Base-by-base conservation (phyloP, 2,329 filamentous ascomycete genomes). In the Paramyrothecium sp. region DNA sequence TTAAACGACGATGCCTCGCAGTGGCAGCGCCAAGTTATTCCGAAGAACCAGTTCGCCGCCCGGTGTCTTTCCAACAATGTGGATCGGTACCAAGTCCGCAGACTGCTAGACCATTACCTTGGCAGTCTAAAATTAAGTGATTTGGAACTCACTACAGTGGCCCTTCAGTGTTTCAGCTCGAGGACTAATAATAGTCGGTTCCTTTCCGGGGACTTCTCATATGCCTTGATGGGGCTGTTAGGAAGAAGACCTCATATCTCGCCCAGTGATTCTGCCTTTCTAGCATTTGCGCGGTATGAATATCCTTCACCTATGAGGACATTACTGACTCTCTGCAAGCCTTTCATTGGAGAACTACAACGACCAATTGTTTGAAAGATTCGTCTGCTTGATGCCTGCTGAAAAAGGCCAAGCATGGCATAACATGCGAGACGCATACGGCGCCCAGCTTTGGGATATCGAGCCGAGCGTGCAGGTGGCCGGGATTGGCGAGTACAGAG, bases 221-320 rank as follows among this genome's bases (percentile, higher is more conserved):
- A 75, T 50, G 73, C 68, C 1, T 64, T 75, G 2, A 74, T 74
- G 71, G 71, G 73, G 21, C 65, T 75, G 21, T 57, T 75, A 44
- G 65, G 69, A 10, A 56, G 69, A 44, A 65, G 71, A 2, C 71
- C 71, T 1, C 65, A 63, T 38, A 65, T 75, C 26, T 69, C 73
- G 58, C 50, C 56, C 38, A 70, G 64, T 17, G 71, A 75, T 38
- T 67, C 66, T 13, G 59, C 67, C 12, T 75, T 74, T 62, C 71
- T 74, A 55, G 71, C 71, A 23, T 75, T 75, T 58, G 70, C 71
- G 2, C 60, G 71, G 38, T 44, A 44, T 7, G 38, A 7, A 16
- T 7, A 30, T 30, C 13, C 13, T 44, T 12, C 13, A 44, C 13
- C 5, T 16, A 44, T 16, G 5, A 7, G 38, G n/a, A 17, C 38